Base-by-base conservation (phyloP, 176 grass and related monocot genomes). In the Aegilops tauschii region DNA sequence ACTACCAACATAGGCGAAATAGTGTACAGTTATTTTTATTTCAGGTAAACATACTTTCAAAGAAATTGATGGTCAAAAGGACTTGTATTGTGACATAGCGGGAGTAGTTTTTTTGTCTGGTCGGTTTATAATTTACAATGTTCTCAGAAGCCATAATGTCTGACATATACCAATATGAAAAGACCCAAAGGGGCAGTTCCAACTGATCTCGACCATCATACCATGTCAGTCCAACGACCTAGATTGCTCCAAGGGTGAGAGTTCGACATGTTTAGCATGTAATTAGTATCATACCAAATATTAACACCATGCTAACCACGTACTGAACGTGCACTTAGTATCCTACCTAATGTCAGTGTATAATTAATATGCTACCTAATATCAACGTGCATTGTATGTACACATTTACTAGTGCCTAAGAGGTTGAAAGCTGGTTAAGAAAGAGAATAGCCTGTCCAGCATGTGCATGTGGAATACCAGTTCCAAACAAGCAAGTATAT, bases 401-500 rank as follows among this genome's bases (percentile, higher is more conserved):
- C 50, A 18, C 6, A 18, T 54, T 54, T 54, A 54, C 50, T 54
- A 18, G 16, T 65, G 25, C 44, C 8, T n/a, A 27, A 25, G 62
- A 39, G 52, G 29, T 28, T 50, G 78, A 61, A 36, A 9, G 25
- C 31, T 3, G 66, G 74, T 82, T 20, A 47, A 32, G 76, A 64
- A 27, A 73, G 49, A 67, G 5, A 81, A 21, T 49, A 81, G 45
- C 59, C 61, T 68, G 80, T 54, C 65, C 82, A 35, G 20, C 80
- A 70, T 82, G 40, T 81, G 10, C 63, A 67, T 32, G 45, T 10
- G 65, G 65, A 69, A 54, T 82, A 70, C 69, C 20, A 82, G 23
- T 36, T 78, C 16, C 54, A 52, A 47, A 77, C 45, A 82, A 82
- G 64, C 63, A 61, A 59, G n/a, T 69, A 61, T 77, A 62, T 37